Conservation (phyloP, 2,329 filamentous ascomycete species). For the Ilyonectria destructans region DNA sequence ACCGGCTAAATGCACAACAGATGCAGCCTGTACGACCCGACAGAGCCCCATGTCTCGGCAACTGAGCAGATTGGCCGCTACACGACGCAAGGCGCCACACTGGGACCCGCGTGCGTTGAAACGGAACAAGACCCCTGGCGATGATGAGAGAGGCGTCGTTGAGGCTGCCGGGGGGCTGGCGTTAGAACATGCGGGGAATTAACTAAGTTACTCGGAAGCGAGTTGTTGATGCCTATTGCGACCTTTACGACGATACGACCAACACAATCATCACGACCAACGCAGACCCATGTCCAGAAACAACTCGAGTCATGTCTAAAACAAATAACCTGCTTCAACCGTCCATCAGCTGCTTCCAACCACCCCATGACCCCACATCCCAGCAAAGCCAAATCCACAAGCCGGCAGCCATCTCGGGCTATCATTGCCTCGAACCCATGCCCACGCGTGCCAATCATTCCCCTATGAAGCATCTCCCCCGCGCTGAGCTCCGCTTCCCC, state of each 20-base stretch:
- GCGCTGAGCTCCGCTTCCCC: conserved; percentile 35
- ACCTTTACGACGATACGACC: neutral
- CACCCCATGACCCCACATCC: conserved; percentile 4
- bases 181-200: conserved; percentile 9
- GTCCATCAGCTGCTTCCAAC: neutral
- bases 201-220: neutral
- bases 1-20: conserved; percentile 26
- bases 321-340: neutral
- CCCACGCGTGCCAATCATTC: conserved; percentile 24
- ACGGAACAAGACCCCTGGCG: neutral
- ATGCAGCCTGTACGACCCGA: neutral
- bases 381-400: neutral
- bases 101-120: neutral
- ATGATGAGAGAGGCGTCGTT: conserved; percentile 7
- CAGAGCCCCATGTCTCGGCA: conserved; percentile 14
- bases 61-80: neutral
- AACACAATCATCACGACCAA: neutral
- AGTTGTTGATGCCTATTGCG: too few relatives aligned
- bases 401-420: conserved; percentile 36
- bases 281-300: neutral
- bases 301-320: neutral
- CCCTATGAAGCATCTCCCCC: conserved; percentile 25
- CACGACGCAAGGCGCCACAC: neutral
- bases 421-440: conserved; percentile 40
- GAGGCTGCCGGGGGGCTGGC: neutral